Percentiles rank a stretch among this genome's conserved stretches.
Conservation (phyloP, 164 flowering plant species). For the Paratinospora sagittata region DNA sequence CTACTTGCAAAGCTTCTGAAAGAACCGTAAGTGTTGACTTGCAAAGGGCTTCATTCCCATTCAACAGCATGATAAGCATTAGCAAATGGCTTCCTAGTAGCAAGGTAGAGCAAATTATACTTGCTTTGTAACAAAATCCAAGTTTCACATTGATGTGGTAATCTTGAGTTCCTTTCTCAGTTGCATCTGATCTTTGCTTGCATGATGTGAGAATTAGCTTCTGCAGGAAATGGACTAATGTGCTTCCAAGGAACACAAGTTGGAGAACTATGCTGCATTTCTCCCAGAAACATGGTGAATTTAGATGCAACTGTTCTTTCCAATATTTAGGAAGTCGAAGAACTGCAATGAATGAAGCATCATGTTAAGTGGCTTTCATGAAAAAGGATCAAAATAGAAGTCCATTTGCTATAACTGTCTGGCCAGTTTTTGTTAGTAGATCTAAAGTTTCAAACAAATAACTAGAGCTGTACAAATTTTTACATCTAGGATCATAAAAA, state of each 20-base stretch:
- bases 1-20: constrained; percentile 40
- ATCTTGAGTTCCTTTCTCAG: constrained; percentile 23
- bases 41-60: constrained; percentile 34
- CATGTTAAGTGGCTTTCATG: background rate
- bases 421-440: too few species aligned
- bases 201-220: constrained; percentile 16
- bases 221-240: constrained; percentile 27
- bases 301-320: constrained; percentile 22
- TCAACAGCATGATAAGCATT: constrained; percentile 32
- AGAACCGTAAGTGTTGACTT: constrained; percentile 17
- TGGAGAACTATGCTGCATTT: constrained; percentile 40
- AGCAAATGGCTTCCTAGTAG: constrained; percentile 32
- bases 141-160: constrained; percentile 14
- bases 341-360: constrained; percentile 22
- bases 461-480: too few species aligned
- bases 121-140: constrained; percentile 38
- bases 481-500: too few species aligned
- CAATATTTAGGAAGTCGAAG: constrained; percentile 18
- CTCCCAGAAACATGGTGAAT: constrained; percentile 57
- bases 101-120: constrained; percentile 37
- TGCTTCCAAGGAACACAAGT: constrained; percentile 42
- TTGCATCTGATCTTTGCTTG: constrained; percentile 19
- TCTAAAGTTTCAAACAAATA: too few species aligned
- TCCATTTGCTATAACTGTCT: background rate
- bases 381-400: background rate